Evolutionary conservation across 2,329 filamentous ascomycete species (phyloP), one percentile per base, ranked within the genome.

Genomic region (Colletotrichum ledebouriae): DNA sequence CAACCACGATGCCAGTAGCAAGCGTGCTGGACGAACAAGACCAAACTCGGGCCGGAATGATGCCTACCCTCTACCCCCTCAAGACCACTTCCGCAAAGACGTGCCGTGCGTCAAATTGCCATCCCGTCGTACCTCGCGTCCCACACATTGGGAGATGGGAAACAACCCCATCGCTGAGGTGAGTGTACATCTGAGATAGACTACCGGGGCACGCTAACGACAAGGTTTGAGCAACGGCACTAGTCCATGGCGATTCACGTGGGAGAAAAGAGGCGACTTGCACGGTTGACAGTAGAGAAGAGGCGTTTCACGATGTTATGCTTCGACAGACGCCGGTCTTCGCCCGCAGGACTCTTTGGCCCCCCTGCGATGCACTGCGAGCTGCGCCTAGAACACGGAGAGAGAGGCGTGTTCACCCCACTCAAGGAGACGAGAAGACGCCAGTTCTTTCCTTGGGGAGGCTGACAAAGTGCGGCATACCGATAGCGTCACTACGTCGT

Each of bases 231-330:
- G 49, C 61, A 44, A 56, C n/a, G 49, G 46, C 55, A 69, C 66
- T 69, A 66, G 56, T 50, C 22, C 17, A 50, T 42, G 41, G 56
- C 61, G 58, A 17, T 66, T 66, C 66, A 60, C 66, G 66, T 69
- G 66, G 66, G 66, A 59, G 34, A 44, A 25, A 6, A 60, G 55
- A 56, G 66, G 61, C 56, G 49, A 34, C 41, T 59, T 34, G 49
- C 47, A 59, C 61, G 49, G 62, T 20, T 69, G 66, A 60, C 61
- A 66, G 42, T 47, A 42, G 59, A 60, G 9, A 55, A 49, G 42
- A 55, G 41, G 42, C 56, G 66, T 69, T 69, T 69, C 66, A 69
- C 61, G 66, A 65, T 69, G 49, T 5, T 44, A 60, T 69, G 61
- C 56, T 56, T 69, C 66, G 55, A 59, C 56, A 55, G 39, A 49